phyloP scores from a whole-genome alignment of 345 rosid species.

The Diplotaxis tenuifolia region DNA sequence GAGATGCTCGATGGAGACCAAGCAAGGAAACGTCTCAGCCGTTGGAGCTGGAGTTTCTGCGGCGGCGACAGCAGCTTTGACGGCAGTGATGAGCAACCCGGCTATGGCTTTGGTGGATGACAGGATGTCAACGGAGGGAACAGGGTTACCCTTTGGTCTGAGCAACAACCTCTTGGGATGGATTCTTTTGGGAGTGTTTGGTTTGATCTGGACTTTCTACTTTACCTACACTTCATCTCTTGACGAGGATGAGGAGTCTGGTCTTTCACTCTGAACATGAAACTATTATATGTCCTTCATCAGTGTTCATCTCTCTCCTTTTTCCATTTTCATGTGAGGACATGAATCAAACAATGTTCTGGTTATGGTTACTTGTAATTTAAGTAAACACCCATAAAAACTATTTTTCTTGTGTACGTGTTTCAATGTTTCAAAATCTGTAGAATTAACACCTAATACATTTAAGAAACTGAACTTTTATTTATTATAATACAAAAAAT shows the following conservation, averaged over 20 bases:
- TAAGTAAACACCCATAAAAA: slow-evolving; percentile 20
- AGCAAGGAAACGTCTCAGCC: slow-evolving; percentile 27
- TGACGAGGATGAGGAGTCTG: slow-evolving; percentile 90
- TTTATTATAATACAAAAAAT: too few species aligned
- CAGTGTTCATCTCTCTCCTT: not conserved
- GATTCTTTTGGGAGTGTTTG: slow-evolving; percentile 85
- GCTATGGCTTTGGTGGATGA: slow-evolving; percentile 92
- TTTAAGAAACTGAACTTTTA: not conserved
- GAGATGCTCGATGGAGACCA: slow-evolving; percentile 51
- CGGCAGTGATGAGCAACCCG: slow-evolving; percentile 61
- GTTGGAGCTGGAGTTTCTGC: slow-evolving; percentile 45
- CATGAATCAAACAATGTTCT: slow-evolving; percentile 19
- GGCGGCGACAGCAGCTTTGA: slow-evolving; percentile 48
- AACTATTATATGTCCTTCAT: slow-evolving; percentile 10
- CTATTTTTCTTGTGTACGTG: slow-evolving; percentile 24
- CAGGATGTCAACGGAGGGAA: slow-evolving; percentile 85
- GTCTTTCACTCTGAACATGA: slow-evolving; percentile 66
- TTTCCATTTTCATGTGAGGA: slow-evolving; percentile 20
- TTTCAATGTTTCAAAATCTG: not conserved
- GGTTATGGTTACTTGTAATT: slow-evolving; percentile 34
- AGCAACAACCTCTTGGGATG: slow-evolving; percentile 97
- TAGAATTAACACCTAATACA: not conserved
- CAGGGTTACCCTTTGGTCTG: slow-evolving; percentile 83
- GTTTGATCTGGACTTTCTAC: slow-evolving; percentile 81
- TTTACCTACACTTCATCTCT: slow-evolving; percentile 54